Base-by-base conservation (phyloP, 345 rosid species). In the Brassica rapa region DNA sequence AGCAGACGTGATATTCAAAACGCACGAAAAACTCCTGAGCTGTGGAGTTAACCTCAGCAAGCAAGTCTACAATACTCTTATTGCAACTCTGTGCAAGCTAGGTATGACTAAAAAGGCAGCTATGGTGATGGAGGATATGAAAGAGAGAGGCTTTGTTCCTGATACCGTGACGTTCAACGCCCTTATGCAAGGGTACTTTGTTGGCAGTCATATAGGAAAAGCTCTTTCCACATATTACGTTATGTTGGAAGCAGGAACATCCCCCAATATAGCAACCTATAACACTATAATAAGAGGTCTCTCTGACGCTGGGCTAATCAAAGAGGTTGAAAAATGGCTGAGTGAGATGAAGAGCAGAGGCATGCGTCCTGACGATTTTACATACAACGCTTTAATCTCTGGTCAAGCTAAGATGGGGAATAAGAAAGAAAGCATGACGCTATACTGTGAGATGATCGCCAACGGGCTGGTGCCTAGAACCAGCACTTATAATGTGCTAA, bases 51-150 rank as follows among this genome's bases (percentile, higher is more conserved):
- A 84, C 73, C 86, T 86, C 81, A 81, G 86, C 74, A 82, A 6
- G 62, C 82, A 81, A 76, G 84, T 85, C 80, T 94, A 84, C 79
- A 91, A 89, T 82, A 83, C 84, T 79, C 93, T 94, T 35, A 84
- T 90, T 62, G 71, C 82, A 16, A 83, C 84, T 62, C 87, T 89
- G 33, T 89, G 97, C 86, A 86, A 90, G 84, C 78, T 86, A 39
- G 88, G 95, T 60, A 94, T 94, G 97, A 91, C 97, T 32, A 77
- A 27, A 74, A 86, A 84, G 82, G 97, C 98, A 66, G 81, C 75
- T 37, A 81, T 75, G 63, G 90, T 89, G 7, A 71, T 90, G 71
- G 65, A 78, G 57, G 83, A 83, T 46, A 89, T 94, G 97, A 82
- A 72, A 68, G 65, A 16, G 62, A 87, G 80, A 75, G 93, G 93